Conservation (phyloP, 2,329 filamentous ascomycete species). For the Lithohypha guttulata region DNA sequence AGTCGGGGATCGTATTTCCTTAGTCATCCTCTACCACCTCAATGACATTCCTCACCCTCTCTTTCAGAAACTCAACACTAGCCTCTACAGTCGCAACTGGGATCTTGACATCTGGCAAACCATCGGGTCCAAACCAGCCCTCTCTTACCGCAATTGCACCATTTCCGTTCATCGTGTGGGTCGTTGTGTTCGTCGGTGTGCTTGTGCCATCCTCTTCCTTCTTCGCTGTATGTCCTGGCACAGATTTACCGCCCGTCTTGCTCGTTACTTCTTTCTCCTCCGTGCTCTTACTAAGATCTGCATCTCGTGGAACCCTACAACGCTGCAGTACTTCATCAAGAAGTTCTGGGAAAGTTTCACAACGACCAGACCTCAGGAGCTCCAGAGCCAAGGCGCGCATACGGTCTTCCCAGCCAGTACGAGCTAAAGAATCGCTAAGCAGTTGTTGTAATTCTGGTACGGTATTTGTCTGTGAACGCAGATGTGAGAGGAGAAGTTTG, state of each 20-base stretch:
- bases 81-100: slow-evolving; percentile 40
- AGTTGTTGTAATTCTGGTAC: slow-evolving; percentile 46
- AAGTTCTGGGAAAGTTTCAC: slow-evolving; percentile 46
- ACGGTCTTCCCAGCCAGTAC: slow-evolving; percentile 48
- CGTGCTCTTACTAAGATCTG: slow-evolving; percentile 24
- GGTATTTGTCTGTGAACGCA: slow-evolving; percentile 28
- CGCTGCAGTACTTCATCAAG: slow-evolving; percentile 42
- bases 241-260: slow-evolving; percentile 13
- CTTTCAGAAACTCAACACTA: slow-evolving; percentile 41
- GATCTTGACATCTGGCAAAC: slow-evolving; percentile 35
- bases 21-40: slow-evolving; percentile 32
- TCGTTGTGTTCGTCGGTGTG: slow-evolving; percentile 5
- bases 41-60: slow-evolving; percentile 41
- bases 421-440: slow-evolving; percentile 45
- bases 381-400: slow-evolving; percentile 45
- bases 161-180: slow-evolving; percentile 14
- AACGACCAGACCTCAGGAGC: slow-evolving; percentile 48
- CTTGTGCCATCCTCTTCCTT: slow-evolving; percentile 8
- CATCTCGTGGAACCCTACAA: slow-evolving; percentile 26
- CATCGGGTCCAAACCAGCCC: slow-evolving; percentile 29
- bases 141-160: slow-evolving; percentile 25
- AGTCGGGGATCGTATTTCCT: too few species aligned
- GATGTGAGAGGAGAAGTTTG: slow-evolving; percentile 14
- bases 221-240: slow-evolving; percentile 11
- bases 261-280: slow-evolving; percentile 20